Evolutionary conservation across 495 filamentous ascomycete genomes (phyloP).

Genomic region (Daldinia caldariorum): DNA sequence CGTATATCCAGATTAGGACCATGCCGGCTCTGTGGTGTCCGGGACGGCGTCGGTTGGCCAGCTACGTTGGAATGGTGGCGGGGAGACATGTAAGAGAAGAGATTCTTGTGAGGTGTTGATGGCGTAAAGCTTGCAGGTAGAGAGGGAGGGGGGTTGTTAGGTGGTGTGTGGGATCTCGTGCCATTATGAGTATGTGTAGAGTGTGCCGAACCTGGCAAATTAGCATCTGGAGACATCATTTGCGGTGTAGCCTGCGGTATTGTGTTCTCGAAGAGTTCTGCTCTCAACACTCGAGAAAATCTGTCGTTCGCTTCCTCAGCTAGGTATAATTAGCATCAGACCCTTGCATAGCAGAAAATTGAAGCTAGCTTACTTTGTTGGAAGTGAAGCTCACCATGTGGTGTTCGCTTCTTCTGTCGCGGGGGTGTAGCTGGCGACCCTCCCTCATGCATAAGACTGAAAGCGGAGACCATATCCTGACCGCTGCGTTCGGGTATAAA

Average conservation of each 20-base stretch:
- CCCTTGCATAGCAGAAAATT: background rate
- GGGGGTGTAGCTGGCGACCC: slow-evolving; percentile 91
- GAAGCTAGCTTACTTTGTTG: slow-evolving; percentile 77
- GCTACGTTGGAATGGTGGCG: slow-evolving; percentile 71
- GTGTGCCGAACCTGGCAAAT: slow-evolving; percentile 63
- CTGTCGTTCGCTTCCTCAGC: slow-evolving; percentile 89
- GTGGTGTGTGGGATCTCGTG: slow-evolving; percentile 82
- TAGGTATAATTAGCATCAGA: slow-evolving; percentile 61
- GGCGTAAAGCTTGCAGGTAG: slow-evolving; percentile 79
- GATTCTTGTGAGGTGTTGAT: slow-evolving; percentile 95
- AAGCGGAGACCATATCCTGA: slow-evolving; percentile 91
- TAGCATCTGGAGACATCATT: slow-evolving; percentile 69
- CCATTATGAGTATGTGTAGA: slow-evolving; percentile 70
- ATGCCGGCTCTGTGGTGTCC: slow-evolving; percentile 87
- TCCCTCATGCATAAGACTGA: slow-evolving; percentile 88
- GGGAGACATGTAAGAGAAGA: slow-evolving; percentile 91
- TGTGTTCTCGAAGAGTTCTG: slow-evolving; percentile 88
- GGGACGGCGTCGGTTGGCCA: slow-evolving; percentile 82
- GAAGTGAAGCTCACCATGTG: slow-evolving; percentile 90
- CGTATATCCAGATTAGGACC: slow-evolving; percentile 84
- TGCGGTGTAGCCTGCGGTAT: slow-evolving; percentile 83
- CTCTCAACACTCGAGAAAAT: slow-evolving; percentile 88
- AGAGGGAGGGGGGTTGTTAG: slow-evolving; percentile 68
- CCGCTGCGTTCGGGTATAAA: slow-evolving; percentile 96
- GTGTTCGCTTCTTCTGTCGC: slow-evolving; percentile 80